Evolutionary conservation across 208 protist genomes (phyloP).

Genomic region (Strigomonas oncopelti): DNA sequence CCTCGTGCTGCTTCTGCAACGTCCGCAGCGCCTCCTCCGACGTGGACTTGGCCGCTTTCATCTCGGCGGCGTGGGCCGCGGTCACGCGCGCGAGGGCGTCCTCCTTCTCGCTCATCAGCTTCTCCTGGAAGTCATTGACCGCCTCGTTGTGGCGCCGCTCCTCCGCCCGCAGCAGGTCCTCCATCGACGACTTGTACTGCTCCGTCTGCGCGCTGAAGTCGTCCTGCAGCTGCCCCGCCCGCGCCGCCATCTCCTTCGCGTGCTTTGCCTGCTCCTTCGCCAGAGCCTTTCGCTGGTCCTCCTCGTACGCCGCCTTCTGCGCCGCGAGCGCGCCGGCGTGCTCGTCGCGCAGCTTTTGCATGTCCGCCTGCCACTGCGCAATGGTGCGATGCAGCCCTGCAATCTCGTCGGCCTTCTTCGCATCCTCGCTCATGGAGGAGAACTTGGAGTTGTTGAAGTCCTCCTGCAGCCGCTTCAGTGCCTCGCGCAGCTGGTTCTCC

Average conservation of each 20-base stretch:
- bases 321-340: constrained; percentile 7
- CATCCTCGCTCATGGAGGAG: not conserved
- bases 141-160: constrained; percentile 16
- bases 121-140: constrained; percentile 13
- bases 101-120: constrained; percentile 18
- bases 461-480: constrained; percentile 5
- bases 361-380: not conserved
- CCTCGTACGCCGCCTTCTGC: constrained; percentile 13
- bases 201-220: constrained; percentile 17
- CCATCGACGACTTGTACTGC: constrained; percentile 13
- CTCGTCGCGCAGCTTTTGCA: not conserved
- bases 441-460: not conserved
- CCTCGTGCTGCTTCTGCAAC: constrained; percentile 14
- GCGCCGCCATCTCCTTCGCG: constrained; percentile 15
- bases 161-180: constrained; percentile 10
- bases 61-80: constrained; percentile 8
- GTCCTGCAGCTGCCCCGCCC: constrained; percentile 20
- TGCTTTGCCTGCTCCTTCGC: constrained; percentile 13
- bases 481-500: constrained; percentile 11
- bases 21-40: constrained; percentile 11
- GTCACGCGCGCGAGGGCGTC: constrained; percentile 6
- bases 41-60: constrained; percentile 2
- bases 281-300: constrained; percentile 20
- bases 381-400: constrained; percentile 15
- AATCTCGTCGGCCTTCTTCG: constrained; percentile 13